phyloP scores from a whole-genome alignment of 371 early-diverging fungal species.

The Apophysomyces trapeziformis region DNA sequence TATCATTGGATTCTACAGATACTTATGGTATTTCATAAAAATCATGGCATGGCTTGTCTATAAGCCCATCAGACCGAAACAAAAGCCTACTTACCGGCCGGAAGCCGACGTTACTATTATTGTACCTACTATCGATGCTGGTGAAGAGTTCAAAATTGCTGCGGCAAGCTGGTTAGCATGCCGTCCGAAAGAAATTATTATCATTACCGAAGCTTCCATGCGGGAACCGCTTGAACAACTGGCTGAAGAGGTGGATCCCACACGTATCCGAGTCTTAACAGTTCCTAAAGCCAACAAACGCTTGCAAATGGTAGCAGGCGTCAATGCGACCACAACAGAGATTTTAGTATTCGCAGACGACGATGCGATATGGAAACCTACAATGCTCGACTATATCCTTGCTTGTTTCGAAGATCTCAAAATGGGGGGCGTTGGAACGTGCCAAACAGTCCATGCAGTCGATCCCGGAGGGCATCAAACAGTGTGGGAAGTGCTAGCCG shows the following conservation, averaged over 20 bases:
- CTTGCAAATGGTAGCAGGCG: constrained; percentile 74
- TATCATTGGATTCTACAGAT: constrained; percentile 75
- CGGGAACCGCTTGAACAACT: constrained; percentile 52
- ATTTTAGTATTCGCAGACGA: constrained; percentile 80
- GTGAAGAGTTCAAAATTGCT: constrained; percentile 74
- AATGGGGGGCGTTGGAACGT: constrained; percentile 79
- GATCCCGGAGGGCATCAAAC: constrained; percentile 66
- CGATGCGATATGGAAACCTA: constrained; percentile 75
- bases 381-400: constrained; percentile 66
- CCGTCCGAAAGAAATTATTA: constrained; percentile 68
- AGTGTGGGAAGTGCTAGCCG: constrained; percentile 76
- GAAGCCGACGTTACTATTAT: constrained; percentile 74
- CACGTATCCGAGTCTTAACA: constrained; percentile 53
- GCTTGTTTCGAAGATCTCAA: constrained; percentile 77
- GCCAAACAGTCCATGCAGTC: constrained; percentile 48
- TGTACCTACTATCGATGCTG: constrained; percentile 80
- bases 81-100: constrained; percentile 57
- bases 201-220: constrained; percentile 65
- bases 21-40: constrained; percentile 73
- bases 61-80: constrained; percentile 53
- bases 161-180: constrained; percentile 69
- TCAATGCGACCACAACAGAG: constrained; percentile 66
- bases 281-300: constrained; percentile 71
- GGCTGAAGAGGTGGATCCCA: constrained; percentile 49
- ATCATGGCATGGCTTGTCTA: constrained; percentile 60